Evolutionary conservation across 192 early-diverging fungal genomes (phyloP), one percentile per base, ranked within the genome.

Genomic region (Backusella westeae): DNA sequence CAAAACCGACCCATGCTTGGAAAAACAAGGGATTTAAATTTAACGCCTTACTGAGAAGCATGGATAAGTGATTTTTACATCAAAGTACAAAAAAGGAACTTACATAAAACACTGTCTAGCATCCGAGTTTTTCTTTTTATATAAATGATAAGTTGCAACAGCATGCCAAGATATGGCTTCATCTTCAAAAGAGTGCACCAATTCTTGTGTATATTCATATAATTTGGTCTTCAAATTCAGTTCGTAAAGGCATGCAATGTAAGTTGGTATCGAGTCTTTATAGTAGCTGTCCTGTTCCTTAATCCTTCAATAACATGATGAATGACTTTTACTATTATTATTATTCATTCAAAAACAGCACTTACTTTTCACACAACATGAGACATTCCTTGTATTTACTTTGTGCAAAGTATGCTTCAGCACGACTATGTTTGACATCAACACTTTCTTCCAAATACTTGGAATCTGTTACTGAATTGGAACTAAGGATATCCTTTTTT

Each of bases 1-100:
- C 95, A 75, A 91, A 91, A 14, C 91, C 94, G 23, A 96, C 78
- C 95, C 95, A 96, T 23, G 89, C 93, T 7, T 87, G 84, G 0
- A 86, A 90, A 85, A 86, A 93, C 44, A 81, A 78, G 12, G 81
- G 75, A 77, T 96, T 90, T 39, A 94, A 86, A 1, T 76, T 77
- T 6, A 89, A 83, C 1, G 91, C 81, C 78, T 93, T 91, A 69
- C 83, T 86, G 12, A 39, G 38, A 39, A 12, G 10, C 3, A 39
- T 44, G 12, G 14, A 44, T 44, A 44, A 44, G 42, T 39, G 8
- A 9, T 9, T 52, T 17, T 52, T 52, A 5, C 1, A 52, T n/a
- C 49, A 52, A 8, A 53, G 2, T 3, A 66, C n/a, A 34, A 73
- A 21, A 36, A 23, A 23, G 6, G 5, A 35, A 32, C 49, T 17